Evolutionary conservation across 441 rosid genomes (phyloP).

Genomic region (Erodium trifolium): DNA sequence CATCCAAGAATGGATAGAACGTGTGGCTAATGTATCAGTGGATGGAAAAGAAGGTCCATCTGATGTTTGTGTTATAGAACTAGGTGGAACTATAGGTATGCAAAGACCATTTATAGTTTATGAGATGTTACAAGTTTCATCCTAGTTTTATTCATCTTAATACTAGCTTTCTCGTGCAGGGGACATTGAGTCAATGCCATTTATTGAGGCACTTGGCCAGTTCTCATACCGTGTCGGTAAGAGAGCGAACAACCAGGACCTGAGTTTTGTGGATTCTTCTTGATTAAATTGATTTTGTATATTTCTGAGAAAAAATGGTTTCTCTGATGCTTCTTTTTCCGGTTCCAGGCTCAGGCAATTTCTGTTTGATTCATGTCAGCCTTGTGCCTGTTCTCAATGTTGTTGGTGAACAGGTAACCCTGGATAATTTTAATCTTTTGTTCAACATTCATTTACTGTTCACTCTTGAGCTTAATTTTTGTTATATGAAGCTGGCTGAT

Average conservation of each 20-base stretch:
- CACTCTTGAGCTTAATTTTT: not conserved
- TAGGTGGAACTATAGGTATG: conserved; percentile 88
- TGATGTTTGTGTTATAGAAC: conserved; percentile 83
- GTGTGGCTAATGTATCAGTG: conserved; percentile 61
- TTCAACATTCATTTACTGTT: too few species aligned
- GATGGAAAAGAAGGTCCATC: conserved; percentile 65
- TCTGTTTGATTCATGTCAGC: conserved; percentile 93
- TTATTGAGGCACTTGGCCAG: conserved; percentile 89
- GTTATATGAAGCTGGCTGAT: conserved; percentile 7
- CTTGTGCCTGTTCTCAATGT: conserved; percentile 89
- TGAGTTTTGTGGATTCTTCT: not conserved
- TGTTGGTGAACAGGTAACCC: conserved; percentile 87
- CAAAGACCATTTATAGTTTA: not conserved
- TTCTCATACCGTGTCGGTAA: conserved; percentile 89
- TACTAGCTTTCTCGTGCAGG: conserved; percentile 34
- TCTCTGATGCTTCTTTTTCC: not conserved
- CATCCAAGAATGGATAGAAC: conserved; percentile 81
- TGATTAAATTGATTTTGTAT: not conserved
- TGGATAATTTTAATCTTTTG: conserved; percentile 2
- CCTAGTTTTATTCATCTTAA: not conserved
- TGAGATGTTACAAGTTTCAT: not conserved
- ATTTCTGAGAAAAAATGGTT: not conserved
- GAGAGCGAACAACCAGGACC: conserved; percentile 10
- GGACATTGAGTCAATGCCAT: conserved; percentile 90
- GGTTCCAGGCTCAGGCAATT: conserved; percentile 59